phyloP scores from a whole-genome alignment of 2,329 filamentous ascomycete species.

The Xylariales sp. region DNA sequence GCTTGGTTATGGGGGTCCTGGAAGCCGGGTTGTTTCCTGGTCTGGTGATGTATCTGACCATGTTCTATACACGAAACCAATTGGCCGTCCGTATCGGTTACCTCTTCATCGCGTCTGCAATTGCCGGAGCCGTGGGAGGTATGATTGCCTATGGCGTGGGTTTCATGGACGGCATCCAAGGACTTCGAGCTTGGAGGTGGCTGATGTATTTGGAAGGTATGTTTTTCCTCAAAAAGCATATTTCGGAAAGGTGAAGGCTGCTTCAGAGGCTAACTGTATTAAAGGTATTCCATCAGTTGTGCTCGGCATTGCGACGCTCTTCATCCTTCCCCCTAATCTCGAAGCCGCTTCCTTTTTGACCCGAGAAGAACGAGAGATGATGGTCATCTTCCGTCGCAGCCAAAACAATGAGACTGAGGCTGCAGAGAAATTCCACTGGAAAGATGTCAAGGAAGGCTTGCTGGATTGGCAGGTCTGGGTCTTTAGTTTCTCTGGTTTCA shows the following conservation, averaged over 20 bases:
- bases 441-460: constrained; percentile 50
- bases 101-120: constrained; percentile 34
- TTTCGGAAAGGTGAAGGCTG: no score
- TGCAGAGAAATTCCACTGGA: constrained; percentile 30
- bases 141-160: constrained; percentile 19
- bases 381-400: constrained; percentile 35
- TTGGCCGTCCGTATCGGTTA: constrained; percentile 35
- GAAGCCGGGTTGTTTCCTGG: constrained; percentile 39
- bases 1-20: constrained; percentile 35
- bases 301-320: constrained; percentile 50
- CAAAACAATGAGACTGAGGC: constrained; percentile 31
- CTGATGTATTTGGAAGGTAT: constrained; percentile 40
- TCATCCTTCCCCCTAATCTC: constrained; percentile 54
- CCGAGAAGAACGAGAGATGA: constrained; percentile 37
- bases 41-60: constrained; percentile 34
- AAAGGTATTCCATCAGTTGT: constrained; percentile 53
- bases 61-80: constrained; percentile 42
- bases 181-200: not conserved
- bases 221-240: no score
- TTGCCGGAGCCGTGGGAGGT: constrained; percentile 26
- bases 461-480: constrained; percentile 63
- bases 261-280: no score
- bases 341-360: constrained; percentile 55
- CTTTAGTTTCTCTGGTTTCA: constrained; percentile 57
- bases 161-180: constrained; percentile 10